Conservation (phyloP, 2,329 filamentous ascomycete genomes). For the Diaporthe sp. region DNA sequence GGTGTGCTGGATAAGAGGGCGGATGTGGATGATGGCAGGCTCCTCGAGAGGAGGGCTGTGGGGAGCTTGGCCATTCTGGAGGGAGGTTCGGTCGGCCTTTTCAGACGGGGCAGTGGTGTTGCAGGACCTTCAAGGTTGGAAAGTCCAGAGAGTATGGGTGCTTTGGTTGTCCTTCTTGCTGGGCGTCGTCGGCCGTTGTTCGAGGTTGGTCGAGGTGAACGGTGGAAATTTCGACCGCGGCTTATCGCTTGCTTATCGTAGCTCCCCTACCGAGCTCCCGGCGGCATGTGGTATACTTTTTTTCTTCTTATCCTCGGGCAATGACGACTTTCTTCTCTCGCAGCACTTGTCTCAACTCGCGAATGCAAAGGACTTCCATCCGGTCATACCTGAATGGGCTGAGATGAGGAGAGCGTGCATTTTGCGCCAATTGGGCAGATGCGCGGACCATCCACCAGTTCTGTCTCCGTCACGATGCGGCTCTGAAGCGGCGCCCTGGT, state of each 20-base stretch:
- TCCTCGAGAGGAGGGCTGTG: slow-evolving; percentile 49
- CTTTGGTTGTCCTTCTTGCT: slow-evolving; percentile 41
- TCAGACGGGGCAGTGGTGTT: background rate
- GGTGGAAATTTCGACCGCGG: slow-evolving; percentile 39
- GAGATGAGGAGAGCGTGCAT: slow-evolving; percentile 52
- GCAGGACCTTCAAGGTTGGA: background rate
- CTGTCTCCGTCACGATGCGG: slow-evolving; percentile 25
- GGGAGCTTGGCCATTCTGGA: slow-evolving; percentile 52
- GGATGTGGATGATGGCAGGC: slow-evolving; percentile 45
- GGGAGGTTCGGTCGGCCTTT: background rate
- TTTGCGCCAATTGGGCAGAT: slow-evolving; percentile 49
- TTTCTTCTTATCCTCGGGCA: background rate
- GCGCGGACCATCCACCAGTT: slow-evolving; percentile 37
- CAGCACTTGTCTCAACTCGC: background rate
- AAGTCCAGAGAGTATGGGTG: slow-evolving; percentile 19
- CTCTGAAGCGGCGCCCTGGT: slow-evolving; percentile 8
- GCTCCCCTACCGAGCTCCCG: slow-evolving; percentile 21
- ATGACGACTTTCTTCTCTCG: background rate
- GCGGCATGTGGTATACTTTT: slow-evolving; percentile 22
- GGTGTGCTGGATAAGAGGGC: slow-evolving; percentile 37
- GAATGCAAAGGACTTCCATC: slow-evolving; percentile 10
- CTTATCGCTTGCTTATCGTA: slow-evolving; percentile 42
- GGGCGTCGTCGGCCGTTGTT: background rate
- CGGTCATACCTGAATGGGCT: slow-evolving; percentile 46
- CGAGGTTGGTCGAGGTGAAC: background rate